These are phyloP conservation scores for Nitzschia sp. DNA, from an alignment of 108 stramenopile genomes.

Conservation along the genomic window DNA sequence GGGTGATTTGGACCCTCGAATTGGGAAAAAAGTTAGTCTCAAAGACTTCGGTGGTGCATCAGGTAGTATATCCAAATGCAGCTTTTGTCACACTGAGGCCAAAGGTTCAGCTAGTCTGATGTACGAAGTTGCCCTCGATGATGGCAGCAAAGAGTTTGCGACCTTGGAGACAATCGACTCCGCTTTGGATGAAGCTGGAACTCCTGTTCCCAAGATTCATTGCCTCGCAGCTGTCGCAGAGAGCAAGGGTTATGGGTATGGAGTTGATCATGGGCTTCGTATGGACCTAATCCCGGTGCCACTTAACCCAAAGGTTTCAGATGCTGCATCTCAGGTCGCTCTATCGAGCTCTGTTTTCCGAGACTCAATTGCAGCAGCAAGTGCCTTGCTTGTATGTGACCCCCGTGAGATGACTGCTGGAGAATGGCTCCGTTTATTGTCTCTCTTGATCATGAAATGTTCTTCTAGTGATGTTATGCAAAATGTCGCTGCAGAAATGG, in stretches of 20 bases:
- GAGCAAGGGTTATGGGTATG: slow-evolving; percentile 73
- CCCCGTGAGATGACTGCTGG: slow-evolving; percentile 59
- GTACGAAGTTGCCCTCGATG: slow-evolving; percentile 47
- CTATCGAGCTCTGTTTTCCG: slow-evolving; percentile 71
- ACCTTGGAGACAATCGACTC: slow-evolving; percentile 59
- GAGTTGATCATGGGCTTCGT: slow-evolving; percentile 53
- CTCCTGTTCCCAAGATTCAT: slow-evolving; percentile 52
- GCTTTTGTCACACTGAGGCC: slow-evolving; percentile 36
- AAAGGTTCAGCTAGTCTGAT: slow-evolving; percentile 38
- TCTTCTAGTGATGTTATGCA: slow-evolving; percentile 72
- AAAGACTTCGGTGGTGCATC: not conserved
- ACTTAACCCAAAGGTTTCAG: slow-evolving; percentile 73
- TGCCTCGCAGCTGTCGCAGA: slow-evolving; percentile 75
- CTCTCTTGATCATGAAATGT: slow-evolving; percentile 73
- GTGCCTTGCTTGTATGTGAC: slow-evolving; percentile 52
- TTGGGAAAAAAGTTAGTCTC: slow-evolving; percentile 53
- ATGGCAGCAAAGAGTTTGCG: slow-evolving; percentile 51
- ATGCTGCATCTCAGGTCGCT: slow-evolving; percentile 71
- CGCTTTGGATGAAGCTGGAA: slow-evolving; percentile 41
- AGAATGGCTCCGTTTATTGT: slow-evolving; percentile 74
- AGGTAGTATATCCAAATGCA: slow-evolving; percentile 22
- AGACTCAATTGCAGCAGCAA: slow-evolving; percentile 61
- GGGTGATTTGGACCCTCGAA: slow-evolving; percentile 75
- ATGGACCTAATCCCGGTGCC: slow-evolving; percentile 67
- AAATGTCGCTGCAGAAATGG: slow-evolving; percentile 57